Conservation (phyloP, 768 basidiomycete species). For the Leccinum barrowsii region DNA sequence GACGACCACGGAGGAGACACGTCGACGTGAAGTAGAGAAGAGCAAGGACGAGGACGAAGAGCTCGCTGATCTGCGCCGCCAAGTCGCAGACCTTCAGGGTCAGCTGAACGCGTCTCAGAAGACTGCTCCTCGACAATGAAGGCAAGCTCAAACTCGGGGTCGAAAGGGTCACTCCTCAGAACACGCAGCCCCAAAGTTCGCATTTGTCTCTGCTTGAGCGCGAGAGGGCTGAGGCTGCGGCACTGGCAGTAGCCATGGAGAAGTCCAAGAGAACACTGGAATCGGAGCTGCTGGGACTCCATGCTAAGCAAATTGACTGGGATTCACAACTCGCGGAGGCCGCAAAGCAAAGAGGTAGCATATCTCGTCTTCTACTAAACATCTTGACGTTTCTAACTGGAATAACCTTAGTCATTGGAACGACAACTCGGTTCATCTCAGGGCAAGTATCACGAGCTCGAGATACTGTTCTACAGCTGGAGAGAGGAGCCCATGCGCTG, state of each 20-base stretch:
- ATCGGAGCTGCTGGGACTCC: slow-evolving; percentile 69
- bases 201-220: slow-evolving; percentile 64
- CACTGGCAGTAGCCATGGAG: slow-evolving; percentile 51
- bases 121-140: slow-evolving; percentile 55
- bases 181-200: slow-evolving; percentile 53
- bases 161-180: slow-evolving; percentile 59
- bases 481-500: slow-evolving; percentile 75
- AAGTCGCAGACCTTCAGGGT: slow-evolving; percentile 59
- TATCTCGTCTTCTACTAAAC: background rate
- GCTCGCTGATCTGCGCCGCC: slow-evolving; percentile 63
- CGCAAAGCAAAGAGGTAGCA: slow-evolving; percentile 69
- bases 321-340: slow-evolving; percentile 63
- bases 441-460: slow-evolving; percentile 77
- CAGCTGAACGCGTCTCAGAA: slow-evolving; percentile 67
- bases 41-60: slow-evolving; percentile 73
- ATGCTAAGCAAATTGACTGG: slow-evolving; percentile 62
- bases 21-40: slow-evolving; percentile 78
- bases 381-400: background rate
- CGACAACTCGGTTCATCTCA: slow-evolving; percentile 71
- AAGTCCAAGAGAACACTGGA: slow-evolving; percentile 65
- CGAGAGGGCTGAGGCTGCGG: slow-evolving; percentile 47
- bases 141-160: slow-evolving; percentile 75
- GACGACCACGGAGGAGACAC: slow-evolving; percentile 83
- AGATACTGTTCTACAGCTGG: slow-evolving; percentile 84
- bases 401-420: slow-evolving; percentile 56